Base-by-base conservation (phyloP, 2,329 filamentous ascomycete genomes). In the Aspergillus puulaauensis region DNA sequence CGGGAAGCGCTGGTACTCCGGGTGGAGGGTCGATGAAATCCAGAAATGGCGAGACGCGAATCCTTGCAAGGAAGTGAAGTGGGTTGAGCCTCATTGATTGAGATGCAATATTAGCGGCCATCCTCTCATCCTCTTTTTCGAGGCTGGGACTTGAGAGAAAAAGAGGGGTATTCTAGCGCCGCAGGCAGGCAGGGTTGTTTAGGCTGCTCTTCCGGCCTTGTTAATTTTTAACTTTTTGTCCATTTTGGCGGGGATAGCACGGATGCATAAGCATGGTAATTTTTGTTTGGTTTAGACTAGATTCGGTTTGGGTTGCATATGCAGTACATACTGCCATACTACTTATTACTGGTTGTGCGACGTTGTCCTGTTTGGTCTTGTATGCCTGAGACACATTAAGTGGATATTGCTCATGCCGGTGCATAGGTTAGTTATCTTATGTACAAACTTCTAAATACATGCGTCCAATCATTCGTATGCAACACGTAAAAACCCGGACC, bases 21-120 rank as follows among this genome's bases (percentile, higher is more conserved):
- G 62, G 9, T 64, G 62, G 62, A 54, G 59, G 12, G 19, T 52
- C 2, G 41, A 58, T 31, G 54, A 50, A n/a, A 64, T 64, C 27
- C 37, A 57, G 17, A 17, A 56, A 14, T 61, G 60, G 56, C 49
- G 58, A 5, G 52, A 56, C 12, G 35, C 49, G 11, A 39, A 62
- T 56, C 39, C 31, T 2, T 64, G 62, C 31, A n/a, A 53, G 9
- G 24, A 40, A 3, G 58, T 59, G 2, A 41, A 57, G 33, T 64
- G 62, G 62, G 56, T 52, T 33, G 37, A 57, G 21, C 45, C 52
- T n/a, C 39, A 57, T 48, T 57, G 41, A 56, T 39, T 39, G n/a
- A 19, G n/a, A n/a, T 21, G 40, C 17, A 21, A 5, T n/a, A 43
- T 43, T 21, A 21, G 2, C 15, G 35, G 35, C 3, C 35, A 37